Evolutionary conservation across 148 eudicot species (phyloP), one percentile per base, ranked within the genome.

Genomic region (Spergularia marina): DNA sequence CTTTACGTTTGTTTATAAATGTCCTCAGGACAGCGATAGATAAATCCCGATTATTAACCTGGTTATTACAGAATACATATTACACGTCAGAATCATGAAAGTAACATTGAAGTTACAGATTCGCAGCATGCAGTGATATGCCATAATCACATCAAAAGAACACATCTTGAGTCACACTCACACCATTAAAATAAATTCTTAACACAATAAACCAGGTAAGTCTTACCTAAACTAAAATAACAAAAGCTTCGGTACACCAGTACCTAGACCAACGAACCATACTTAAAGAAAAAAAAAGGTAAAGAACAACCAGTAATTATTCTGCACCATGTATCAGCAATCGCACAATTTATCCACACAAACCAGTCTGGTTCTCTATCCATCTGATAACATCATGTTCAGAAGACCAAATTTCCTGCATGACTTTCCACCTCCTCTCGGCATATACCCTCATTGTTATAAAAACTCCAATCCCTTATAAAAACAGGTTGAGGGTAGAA

Each of bases 31-130:
- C 98, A 71, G 99, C 99, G 82, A 96, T 91, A 47, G 99, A 92
- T 70, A 96, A 76, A 80, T 92, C 98, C 74, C 99, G 86, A 80
- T 96, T 96, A 68, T 92, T 92, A 68, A 96, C 99, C 98, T 96
- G 88, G 68, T 72, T 73, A 56, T 49, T 36, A 76, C 25, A 25
- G 69, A 65, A 57, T 40, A 73, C 55, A n/a, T 76, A 18, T 65
- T 11, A 36, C 57, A 62, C 63, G 80, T 87, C 83, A 80, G 61
- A 67, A 53, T 61, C 44, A 70, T 65, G 9, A 16, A 34, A n/a
- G 30, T 72, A 1, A 9, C 21, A 12, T 23, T 36, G 12, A 77
- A 21, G 39, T 23, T 30, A 30, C 36, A 30, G 36, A 2, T 30
- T 17, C 30, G 36, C 69, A 10, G 20, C 20, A 65, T 4, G 36